Evolutionary conservation across 208 protist genomes (phyloP).

Genomic region (Wallacemonas sp.): DNA sequence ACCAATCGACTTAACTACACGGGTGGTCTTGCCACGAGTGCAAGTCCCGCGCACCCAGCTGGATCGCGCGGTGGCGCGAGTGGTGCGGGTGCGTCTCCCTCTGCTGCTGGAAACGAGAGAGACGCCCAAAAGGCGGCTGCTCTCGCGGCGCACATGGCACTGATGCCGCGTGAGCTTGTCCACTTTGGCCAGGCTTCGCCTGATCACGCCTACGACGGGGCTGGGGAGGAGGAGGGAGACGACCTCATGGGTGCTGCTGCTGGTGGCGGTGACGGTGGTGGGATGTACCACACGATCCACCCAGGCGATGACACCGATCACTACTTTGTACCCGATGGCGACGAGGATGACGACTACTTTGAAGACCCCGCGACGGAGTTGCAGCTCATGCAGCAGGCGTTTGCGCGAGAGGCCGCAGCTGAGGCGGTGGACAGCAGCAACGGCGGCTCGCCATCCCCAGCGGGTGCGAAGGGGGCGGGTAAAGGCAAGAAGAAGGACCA

Average conservation of each 20-base stretch:
- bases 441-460: too few relatives aligned
- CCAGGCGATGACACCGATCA: conserved; percentile 11
- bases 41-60: neutral
- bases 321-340: neutral
- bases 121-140: neutral
- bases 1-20: conserved; percentile 7
- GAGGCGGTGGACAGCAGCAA: too few relatives aligned
- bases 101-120: too few relatives aligned
- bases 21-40: neutral
- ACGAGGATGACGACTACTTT: conserved; percentile 12
- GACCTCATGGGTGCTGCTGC: neutral
- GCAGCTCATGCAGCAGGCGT: neutral
- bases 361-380: conserved; percentile 7
- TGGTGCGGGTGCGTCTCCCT: too few relatives aligned
- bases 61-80: neutral
- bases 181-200: neutral
- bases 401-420: neutral
- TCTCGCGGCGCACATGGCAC: neutral
- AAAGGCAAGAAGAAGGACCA: conserved; percentile 22
- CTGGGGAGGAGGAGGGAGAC: neutral
- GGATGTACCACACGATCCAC: conserved; percentile 3
- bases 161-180: neutral
- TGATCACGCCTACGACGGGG: too few relatives aligned
- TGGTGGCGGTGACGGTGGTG: neutral
- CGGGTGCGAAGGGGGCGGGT: neutral